Percentiles rank a stretch among this genome's conserved stretches.
Conservation (phyloP, 164 flowering plant species). For the Magnolia changhungtana region DNA sequence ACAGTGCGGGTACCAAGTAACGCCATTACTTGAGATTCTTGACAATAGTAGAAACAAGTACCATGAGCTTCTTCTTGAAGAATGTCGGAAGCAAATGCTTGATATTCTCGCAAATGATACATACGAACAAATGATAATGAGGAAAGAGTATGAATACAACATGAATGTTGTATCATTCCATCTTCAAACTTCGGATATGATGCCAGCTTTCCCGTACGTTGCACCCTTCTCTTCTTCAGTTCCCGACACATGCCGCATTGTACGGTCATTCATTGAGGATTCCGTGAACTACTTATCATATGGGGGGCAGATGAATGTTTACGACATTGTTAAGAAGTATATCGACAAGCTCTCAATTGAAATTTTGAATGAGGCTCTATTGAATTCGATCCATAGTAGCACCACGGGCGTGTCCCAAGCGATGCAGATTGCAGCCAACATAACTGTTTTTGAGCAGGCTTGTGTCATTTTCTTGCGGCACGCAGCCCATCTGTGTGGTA, state of each 20-base stretch:
- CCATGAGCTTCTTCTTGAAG: conserved; percentile 79
- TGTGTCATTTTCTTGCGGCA: conserved; percentile 73
- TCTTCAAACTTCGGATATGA: conserved; percentile 69
- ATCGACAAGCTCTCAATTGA: conserved; percentile 84
- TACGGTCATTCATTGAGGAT: conserved; percentile 76
- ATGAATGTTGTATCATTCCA: conserved; percentile 59
- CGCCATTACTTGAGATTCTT: conserved; percentile 58
- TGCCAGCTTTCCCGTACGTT: conserved; percentile 85
- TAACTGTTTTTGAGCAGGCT: conserved; percentile 69
- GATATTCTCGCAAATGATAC: conserved; percentile 57
- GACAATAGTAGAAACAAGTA: conserved; percentile 67
- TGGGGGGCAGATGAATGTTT: conserved; percentile 53
- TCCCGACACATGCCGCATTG: conserved; percentile 76
- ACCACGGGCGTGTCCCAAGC: conserved; percentile 69
- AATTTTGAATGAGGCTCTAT: conserved; percentile 67
- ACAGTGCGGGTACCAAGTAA: conserved; percentile 78
- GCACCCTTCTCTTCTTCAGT: conserved; percentile 92
- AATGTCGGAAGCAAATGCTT: conserved; percentile 63
- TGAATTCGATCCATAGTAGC: conserved; percentile 45
- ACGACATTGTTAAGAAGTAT: conserved; percentile 61
- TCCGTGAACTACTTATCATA: conserved; percentile 76
- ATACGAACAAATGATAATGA: conserved; percentile 75
- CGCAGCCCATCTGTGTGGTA: conserved; percentile 80
- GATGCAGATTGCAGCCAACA: conserved; percentile 90
- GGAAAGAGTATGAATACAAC: conserved; percentile 75